Conservation (phyloP, 768 basidiomycete genomes). For the Pulveroboletus ravenelii region DNA sequence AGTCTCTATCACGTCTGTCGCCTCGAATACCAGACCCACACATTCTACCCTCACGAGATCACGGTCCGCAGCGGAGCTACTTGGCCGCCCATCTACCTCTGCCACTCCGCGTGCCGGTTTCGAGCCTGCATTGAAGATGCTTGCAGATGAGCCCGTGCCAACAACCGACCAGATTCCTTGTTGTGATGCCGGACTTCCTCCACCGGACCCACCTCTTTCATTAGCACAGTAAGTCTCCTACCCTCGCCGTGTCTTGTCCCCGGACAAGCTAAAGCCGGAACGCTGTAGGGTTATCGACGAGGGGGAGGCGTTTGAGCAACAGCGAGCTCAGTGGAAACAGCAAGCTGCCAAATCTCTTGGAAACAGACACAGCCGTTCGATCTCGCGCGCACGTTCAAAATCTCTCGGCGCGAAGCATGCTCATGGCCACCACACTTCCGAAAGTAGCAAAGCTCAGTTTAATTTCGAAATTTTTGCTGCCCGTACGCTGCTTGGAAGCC, state of each 20-base stretch:
- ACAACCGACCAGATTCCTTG: not conserved
- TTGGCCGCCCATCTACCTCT: constrained; percentile 5
- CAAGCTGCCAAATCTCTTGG: constrained; percentile 61
- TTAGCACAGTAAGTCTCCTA: constrained; percentile 37
- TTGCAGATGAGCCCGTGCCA: constrained; percentile 11
- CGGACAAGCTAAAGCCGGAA: not conserved
- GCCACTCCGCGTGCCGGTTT: constrained; percentile 2
- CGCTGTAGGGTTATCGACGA: constrained; percentile 60
- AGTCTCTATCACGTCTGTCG: constrained; percentile 8
- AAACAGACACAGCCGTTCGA: constrained; percentile 55
- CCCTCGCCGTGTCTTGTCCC: not conserved
- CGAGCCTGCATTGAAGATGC: constrained; percentile 19
- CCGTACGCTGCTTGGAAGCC: constrained; percentile 62
- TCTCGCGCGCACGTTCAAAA: constrained; percentile 53
- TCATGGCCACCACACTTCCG: constrained; percentile 15
- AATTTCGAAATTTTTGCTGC: constrained; percentile 59
- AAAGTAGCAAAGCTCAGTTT: constrained; percentile 19
- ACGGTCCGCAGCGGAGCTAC: constrained; percentile 20
- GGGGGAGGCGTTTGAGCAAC: constrained; percentile 51
- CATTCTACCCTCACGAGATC: constrained; percentile 15
- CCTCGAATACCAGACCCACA: not conserved
- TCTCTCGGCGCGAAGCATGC: constrained; percentile 22
- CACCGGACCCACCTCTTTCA: constrained; percentile 58
- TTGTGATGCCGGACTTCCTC: constrained; percentile 46
- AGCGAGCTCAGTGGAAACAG: constrained; percentile 63